Base-by-base conservation (phyloP, 1,284 basidiomycete genomes). In the Rhodotorula sp. region DNA sequence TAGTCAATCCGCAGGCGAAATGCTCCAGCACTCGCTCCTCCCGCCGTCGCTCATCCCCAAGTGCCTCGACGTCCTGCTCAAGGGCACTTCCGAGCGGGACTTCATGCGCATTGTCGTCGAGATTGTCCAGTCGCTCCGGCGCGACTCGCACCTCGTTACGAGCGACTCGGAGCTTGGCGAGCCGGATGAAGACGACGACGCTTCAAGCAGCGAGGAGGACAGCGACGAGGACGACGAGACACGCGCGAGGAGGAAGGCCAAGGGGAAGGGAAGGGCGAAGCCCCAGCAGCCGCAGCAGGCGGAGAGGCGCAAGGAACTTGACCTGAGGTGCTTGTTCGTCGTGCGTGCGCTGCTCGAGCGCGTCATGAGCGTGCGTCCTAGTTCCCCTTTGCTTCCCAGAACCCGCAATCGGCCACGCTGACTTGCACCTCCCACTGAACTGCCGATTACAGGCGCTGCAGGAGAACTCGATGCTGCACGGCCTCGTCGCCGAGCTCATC, bases 41-140 rank as follows among this genome's bases (percentile, higher is more conserved):
- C 94, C 95, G 0, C 88, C 90, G 51, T 83, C 85, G 5, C 85
- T 98, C 48, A 89, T 97, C 59, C 87, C 91, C 13, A 86, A 85
- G 17, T 94, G 91, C 80, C 84, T 97, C 58, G 96, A 99, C 79
- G 89, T 98, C 19, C 84, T 99, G 59, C 87, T 90, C 74, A 90
- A 89, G 78, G 89, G 97, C 48, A 87, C 91, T 7, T 90, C 87
- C 44, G 95, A 99, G 82, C 85, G 90, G 21, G 96, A 98, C 80
- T 86, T 98, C 61, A 94, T 98, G 80, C 89, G 93, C 3, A 88
- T 99, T 41, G 89, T 97, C 5, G 95, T 98, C 34, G 96, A 99
- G 79, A 89, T 97, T 34, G 89, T 97, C 6, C 90, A 94, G 64
- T 91, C 93, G 72, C 84, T 96, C 25, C 86, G 93, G 27, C 90